Evolutionary conservation across 2,329 filamentous ascomycete species (phyloP), one percentile per base, ranked within the genome.

Genomic region (Boeremia lycopersici): DNA sequence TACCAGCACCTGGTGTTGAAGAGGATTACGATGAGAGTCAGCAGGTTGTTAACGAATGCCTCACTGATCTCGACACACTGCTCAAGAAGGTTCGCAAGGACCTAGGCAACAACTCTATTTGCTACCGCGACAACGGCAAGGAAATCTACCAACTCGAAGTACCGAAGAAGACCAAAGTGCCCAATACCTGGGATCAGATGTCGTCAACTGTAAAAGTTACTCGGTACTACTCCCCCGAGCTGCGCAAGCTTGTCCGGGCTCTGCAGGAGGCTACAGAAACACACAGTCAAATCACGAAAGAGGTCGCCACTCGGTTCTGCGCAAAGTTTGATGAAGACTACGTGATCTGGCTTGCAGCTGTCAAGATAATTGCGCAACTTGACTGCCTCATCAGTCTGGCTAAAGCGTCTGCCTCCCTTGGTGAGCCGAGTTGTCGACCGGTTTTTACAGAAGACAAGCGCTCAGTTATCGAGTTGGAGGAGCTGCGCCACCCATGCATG

Each of bases 81-180:
- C 79, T 98, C 2, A 86, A 86, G 46, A 82, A 85, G 64, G 88
- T 89, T 62, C 89, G 90, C 58, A 83, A 84, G 30, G 85, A 92
- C 38, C 80, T 23, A 4, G 90, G 89, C 57, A 91, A 88, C 54
- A 89, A 84, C 61, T 83, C 84, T 0, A 77, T 81, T 58, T 73
- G 74, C 48, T 82, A 75, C 61, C 77, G 74, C 9, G 91, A 98
- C 70, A 89, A 96, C 7, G 95, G 95, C 57, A 99, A 99, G 73
- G 95, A 99, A 70, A 91, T 99, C 47, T 98, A 96, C 76, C 93
- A 99, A 76, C 82, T 99, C 10, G 95, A 99, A 73, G 89, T 91
- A 0, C 93, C 95, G 0, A 79, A 84, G 68, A 96, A 95, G 74
- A 78, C 90, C 69, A 96, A 96, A 74, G 86, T 99, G 2, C 95